Evolutionary conservation across 1,284 basidiomycete genomes (phyloP).

Genomic region (Tilletia setariae): DNA sequence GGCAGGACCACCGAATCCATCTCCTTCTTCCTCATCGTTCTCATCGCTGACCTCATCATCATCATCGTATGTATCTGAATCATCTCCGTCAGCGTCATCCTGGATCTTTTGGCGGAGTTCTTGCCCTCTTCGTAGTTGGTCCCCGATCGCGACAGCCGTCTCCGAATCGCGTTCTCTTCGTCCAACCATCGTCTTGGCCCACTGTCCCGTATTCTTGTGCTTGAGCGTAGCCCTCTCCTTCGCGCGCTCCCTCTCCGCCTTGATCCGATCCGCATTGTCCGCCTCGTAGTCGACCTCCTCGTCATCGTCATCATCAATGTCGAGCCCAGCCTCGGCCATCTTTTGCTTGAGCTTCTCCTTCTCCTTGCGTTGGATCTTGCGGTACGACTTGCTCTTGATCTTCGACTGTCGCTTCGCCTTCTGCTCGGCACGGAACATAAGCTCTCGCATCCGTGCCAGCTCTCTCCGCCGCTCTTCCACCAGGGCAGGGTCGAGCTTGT

Average conservation of each 20-base stretch:
- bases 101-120: conserved; percentile 40
- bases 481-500: conserved; percentile 77
- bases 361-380: conserved; percentile 78
- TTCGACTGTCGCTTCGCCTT: conserved; percentile 88
- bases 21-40: background rate
- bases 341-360: conserved; percentile 60
- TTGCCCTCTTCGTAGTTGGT: conserved; percentile 38
- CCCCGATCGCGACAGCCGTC: conserved; percentile 44
- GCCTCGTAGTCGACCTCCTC: conserved; percentile 43
- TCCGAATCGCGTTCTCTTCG: conserved; percentile 31
- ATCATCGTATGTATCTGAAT: conserved; percentile 21
- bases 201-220: conserved; percentile 54
- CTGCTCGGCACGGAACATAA: conserved; percentile 88
- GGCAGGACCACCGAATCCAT: too few relatives aligned
- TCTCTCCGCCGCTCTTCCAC: conserved; percentile 75
- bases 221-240: conserved; percentile 50
- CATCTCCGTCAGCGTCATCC: conserved; percentile 28
- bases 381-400: conserved; percentile 92
- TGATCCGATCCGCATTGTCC: conserved; percentile 61
- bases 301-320: conserved; percentile 25
- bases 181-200: conserved; percentile 42
- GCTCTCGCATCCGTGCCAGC: conserved; percentile 80
- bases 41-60: conserved; percentile 25
- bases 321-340: conserved; percentile 52
- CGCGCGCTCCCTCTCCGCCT: conserved; percentile 66